A percentile compares a stretch with the other conserved stretches of the same genome.
Conservation (phyloP, 1,284 basidiomycete genomes). For the Trametes hirsuta region DNA sequence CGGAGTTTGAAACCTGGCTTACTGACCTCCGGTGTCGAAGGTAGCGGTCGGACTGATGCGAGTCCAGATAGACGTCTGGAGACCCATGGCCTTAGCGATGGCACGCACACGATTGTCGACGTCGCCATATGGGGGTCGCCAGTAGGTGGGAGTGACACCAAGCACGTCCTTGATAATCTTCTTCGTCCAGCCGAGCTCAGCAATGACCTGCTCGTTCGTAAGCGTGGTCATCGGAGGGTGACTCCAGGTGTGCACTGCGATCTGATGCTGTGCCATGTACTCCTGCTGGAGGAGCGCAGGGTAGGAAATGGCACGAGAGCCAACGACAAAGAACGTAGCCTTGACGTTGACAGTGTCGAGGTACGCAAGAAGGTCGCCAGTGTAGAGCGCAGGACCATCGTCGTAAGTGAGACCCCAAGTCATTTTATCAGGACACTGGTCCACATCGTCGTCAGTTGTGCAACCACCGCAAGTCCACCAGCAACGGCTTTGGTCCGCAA, state of each 20-base stretch:
- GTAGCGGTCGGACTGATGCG: slow-evolving; percentile 57
- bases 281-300: slow-evolving; percentile 69
- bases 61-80: slow-evolving; percentile 72
- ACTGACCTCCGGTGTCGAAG: slow-evolving; percentile 66
- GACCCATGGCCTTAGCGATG: slow-evolving; percentile 71
- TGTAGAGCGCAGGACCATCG: slow-evolving; percentile 82
- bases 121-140: slow-evolving; percentile 71
- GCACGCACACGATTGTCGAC: slow-evolving; percentile 83
- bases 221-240: slow-evolving; percentile 73
- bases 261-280: slow-evolving; percentile 74
- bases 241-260: slow-evolving; percentile 73
- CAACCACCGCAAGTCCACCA: slow-evolving; percentile 92
- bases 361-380: slow-evolving; percentile 73
- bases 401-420: slow-evolving; percentile 78
- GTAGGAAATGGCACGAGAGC: slow-evolving; percentile 71
- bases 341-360: slow-evolving; percentile 70
- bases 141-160: slow-evolving; percentile 70
- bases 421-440: slow-evolving; percentile 70
- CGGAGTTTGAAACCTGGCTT: background rate
- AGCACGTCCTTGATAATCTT: slow-evolving; percentile 81
- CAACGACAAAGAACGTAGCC: slow-evolving; percentile 88
- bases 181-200: slow-evolving; percentile 87
- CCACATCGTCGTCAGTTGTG: slow-evolving; percentile 68
- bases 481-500: slow-evolving; percentile 57
- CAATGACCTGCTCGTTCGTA: slow-evolving; percentile 84